Conservation (phyloP, 1,284 basidiomycete species). For the Polyporus tsugae region DNA sequence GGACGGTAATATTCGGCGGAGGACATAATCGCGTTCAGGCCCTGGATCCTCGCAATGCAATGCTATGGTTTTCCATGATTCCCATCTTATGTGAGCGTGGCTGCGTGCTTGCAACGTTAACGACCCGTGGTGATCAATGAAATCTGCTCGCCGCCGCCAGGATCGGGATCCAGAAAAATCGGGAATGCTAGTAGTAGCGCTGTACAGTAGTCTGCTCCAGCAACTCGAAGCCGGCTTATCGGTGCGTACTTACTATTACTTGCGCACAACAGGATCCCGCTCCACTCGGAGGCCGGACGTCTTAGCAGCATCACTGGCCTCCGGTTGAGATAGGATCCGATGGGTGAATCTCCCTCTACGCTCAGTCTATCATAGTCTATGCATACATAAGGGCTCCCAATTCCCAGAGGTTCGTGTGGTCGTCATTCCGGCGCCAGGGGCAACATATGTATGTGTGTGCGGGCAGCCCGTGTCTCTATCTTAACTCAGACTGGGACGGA, state of each 20-base stretch:
- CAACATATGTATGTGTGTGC: not conserved
- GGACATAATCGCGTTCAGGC: slow-evolving; percentile 3
- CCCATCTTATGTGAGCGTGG: no score
- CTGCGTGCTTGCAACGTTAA: not conserved
- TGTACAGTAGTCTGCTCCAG: no score
- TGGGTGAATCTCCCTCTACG: not conserved
- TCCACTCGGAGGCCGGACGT: not conserved
- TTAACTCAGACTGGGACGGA: not conserved
- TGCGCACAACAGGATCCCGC: not conserved
- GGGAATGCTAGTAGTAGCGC: no score
- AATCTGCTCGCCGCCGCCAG: no score
- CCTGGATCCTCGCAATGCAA: slow-evolving; percentile 2
- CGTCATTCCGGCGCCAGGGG: not conserved
- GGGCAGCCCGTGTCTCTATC: not conserved
- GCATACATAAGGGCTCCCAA: not conserved
- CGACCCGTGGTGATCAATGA: not conserved
- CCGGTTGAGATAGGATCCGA: not conserved
- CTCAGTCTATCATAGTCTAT: not conserved
- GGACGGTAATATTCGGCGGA: not conserved
- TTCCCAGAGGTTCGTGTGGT: not conserved
- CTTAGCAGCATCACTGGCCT: not conserved
- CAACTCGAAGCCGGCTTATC: not conserved
- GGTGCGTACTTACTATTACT: not conserved
- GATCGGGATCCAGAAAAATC: not conserved
- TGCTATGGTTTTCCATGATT: not conserved